Evolutionary conservation across 768 basidiomycete genomes (phyloP), one percentile per base, ranked within the genome.

Genomic region (Mycena vulgaris): DNA sequence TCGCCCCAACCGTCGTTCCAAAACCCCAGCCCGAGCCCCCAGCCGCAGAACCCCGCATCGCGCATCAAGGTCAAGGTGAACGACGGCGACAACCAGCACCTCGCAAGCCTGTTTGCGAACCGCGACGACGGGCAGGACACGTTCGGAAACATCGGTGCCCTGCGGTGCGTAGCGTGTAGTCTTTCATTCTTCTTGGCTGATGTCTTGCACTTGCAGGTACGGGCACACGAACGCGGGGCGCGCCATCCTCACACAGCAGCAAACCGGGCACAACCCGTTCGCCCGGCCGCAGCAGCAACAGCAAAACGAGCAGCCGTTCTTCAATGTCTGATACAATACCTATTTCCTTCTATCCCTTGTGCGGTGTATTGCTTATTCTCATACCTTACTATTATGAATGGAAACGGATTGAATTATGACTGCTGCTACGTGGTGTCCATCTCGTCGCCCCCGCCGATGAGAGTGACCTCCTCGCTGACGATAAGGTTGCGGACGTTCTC

Each of bases 41-140:
- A 60, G 72, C 80, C 69, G 69, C 84, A 69, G 63, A 80, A 76
- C 58, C 83, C 80, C 30, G 79, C 73, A 13, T 78, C 78, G 58
- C 76, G 72, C 45, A 79, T 84, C 68, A 77, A 80, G 23, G 83
- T 85, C 82, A 82, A 85, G 82, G 80, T 80, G 37, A 83, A 80
- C 39, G 84, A 84, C 53, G 84, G 87, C 55, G 95, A 97, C 78
- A 90, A 93, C 69, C 88, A 95, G 17, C 88, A 92, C 40, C 88
- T 99, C 61, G 96, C 97, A 3, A 84, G 80, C 61, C 80, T 98
- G 74, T 91, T 98, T 71, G 97, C 95, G 8, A 95, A 94, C 76
- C 87, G 92, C 58, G 97, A 98, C 65, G 96, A 95, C 74, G 97
- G 98, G 1, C 85, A 93, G 78, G 98, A 99, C 81, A 97, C 97